Evolutionary conservation across 1,284 basidiomycete genomes (phyloP), one percentile per base, ranked within the genome.

Genomic region (Boletellus deceptivus): DNA sequence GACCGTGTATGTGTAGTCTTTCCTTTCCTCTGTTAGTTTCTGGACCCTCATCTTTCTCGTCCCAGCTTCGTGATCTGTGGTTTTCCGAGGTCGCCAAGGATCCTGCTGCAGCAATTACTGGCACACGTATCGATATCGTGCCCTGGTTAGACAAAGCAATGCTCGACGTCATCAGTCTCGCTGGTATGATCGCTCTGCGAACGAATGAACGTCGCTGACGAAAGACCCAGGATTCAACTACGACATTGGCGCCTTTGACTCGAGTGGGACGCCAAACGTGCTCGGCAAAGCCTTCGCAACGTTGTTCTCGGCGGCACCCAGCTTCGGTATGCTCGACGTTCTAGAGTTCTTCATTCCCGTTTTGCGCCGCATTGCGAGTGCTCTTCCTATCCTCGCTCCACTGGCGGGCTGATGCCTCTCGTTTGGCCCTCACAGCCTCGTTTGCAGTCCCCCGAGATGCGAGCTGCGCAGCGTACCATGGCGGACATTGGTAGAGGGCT

Each of bases 121-220:
- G 53, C 0, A 5, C 41, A 13, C 65, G 59, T 3, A 59, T 80
- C n/a, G 79, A 89, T 49, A 72, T 80, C 4, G 64, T 83, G 7
- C 63, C 73, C 0, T 83, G 80, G 74, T 66, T 89, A 9, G 79
- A 72, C 40, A 75, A 75, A 50, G 72, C 75, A 53, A 86, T 86
- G 0, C 69, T 89, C 36, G 86, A 89, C 57, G 72, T 87, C 24
- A 88, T 90, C 47, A 85, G 85, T 8, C 69, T 80, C 10, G 83
- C 86, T 24, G 85, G 84, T 77, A 53, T 59, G 65, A 17, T 17
- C 16, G 34, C n/a, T 17, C n/a, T 17, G 34, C 34, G 17, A 3
- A 35, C 13, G 34, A 34, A 17, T 35, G 34, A 35, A 35, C 16
- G 7, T 17, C 34, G n/a, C n/a, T 35, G 4, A 35, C 6, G 34